Evolutionary conservation across 176 grass and related monocot species (phyloP).

Genomic region (Themeda triandra): DNA sequence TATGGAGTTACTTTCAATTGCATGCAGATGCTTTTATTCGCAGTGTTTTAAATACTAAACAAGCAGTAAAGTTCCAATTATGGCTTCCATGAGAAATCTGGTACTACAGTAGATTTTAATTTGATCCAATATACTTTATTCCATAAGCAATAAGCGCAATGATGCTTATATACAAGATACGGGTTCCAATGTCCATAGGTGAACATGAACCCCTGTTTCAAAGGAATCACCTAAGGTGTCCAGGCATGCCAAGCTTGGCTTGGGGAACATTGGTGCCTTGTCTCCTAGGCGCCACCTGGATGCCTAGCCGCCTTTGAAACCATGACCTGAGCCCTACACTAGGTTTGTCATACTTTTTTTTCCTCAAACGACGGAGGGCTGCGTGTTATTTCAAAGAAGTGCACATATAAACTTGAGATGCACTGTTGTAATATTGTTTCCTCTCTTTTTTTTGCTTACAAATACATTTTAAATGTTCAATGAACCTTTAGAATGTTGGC

Average conservation of each 20-base stretch:
- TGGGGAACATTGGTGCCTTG: background rate
- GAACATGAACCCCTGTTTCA: background rate
- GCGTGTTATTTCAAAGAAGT: background rate
- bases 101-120: background rate
- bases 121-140: background rate
- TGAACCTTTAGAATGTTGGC: background rate
- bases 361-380: background rate
- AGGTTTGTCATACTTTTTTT: background rate
- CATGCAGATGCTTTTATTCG: background rate
- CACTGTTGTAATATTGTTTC: background rate
- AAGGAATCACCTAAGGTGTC: background rate
- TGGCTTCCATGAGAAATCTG: background rate
- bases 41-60: background rate
- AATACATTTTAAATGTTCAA: constrained; percentile 14
- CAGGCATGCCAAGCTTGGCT: background rate
- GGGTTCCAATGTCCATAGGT: background rate
- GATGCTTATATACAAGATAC: background rate
- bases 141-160: background rate
- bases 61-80: background rate
- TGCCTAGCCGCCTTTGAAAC: background rate
- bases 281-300: background rate
- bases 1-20: background rate
- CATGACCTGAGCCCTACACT: background rate
- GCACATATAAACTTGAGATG: background rate
- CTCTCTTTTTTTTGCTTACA: constrained; percentile 5